Evolutionary conservation across 345 rosid genomes (phyloP), one percentile per base, ranked within the genome.

Genomic region (Salix brachista): DNA sequence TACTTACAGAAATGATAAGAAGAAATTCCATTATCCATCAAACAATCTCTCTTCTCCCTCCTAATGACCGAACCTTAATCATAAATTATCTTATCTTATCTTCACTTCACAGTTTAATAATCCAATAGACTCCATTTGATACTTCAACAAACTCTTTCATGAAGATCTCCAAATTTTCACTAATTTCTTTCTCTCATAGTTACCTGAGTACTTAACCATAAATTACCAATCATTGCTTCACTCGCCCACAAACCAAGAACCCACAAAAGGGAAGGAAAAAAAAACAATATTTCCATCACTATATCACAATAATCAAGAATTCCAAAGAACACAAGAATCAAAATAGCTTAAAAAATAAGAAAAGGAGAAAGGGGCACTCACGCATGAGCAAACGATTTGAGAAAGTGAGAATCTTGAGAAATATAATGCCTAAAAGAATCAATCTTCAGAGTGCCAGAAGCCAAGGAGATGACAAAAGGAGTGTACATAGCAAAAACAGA

Each of bases 341-440:
- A 23, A 56, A 42, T 13, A 14, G 25, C 67, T 17, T 21, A 6
- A 36, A 10, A 8, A 54, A 11, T 13, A 13, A 44, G 36, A 13
- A 5, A 37, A 28, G 46, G 17, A 44, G 17, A 67, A 39, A 21
- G 71, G 73, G 30, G 48, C 4, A 87, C 98, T 89, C 80, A 94
- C 99, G 98, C 99, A 32, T 87, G 91, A 61, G 91, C 89, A 72
- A 90, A 94, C 71, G 99, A 90, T 78, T 91, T 94, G 42, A 96
- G 97, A 85, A 92, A 96, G 81, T 89, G 86, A 74, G 81, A 88
- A 79, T 94, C 98, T 77, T 96, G 99, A 1, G 97, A 85, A 71
- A 94, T 86, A 80, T 88, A 96, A 74, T 88, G 89, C 73, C 92
- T 84, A 81, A 94, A 96, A 21, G 86, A n/a, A 2, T 91, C 92